phyloP scores from a whole-genome alignment of 2,329 filamentous ascomycete species.

The Onygena corvina region DNA sequence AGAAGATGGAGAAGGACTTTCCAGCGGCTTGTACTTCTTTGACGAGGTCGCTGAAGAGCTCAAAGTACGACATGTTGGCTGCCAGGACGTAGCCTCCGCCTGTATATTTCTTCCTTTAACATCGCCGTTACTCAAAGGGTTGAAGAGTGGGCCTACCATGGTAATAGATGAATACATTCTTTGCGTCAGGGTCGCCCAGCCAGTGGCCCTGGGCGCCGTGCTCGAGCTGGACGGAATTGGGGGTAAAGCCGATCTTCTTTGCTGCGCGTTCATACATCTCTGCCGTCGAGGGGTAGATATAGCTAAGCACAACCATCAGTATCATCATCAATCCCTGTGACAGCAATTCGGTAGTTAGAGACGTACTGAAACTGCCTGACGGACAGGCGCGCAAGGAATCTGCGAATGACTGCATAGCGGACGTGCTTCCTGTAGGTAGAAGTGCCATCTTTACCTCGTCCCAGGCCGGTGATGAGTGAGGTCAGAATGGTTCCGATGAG shows the following conservation, averaged over 20 bases:
- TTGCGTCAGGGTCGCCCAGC: constrained; percentile 31
- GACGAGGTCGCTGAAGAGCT: constrained; percentile 38
- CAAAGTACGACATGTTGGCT: constrained; percentile 34
- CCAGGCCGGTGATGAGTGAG: constrained; percentile 26
- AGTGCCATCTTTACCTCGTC: constrained; percentile 30
- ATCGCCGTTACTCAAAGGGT: neutral
- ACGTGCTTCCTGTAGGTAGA: constrained; percentile 28
- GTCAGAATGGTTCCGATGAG: constrained; percentile 21
- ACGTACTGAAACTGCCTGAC: constrained; percentile 26
- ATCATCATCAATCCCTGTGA: neutral
- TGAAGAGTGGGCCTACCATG: constrained; percentile 22
- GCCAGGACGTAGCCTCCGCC: constrained; percentile 47
- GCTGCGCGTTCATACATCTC: constrained; percentile 21
- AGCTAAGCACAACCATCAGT: too few relatives aligned
- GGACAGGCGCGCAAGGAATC: constrained; percentile 18
- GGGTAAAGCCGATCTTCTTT: constrained; percentile 20
- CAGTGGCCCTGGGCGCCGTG: constrained; percentile 28
- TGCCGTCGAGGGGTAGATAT: constrained; percentile 17
- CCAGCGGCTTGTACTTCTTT: constrained; percentile 32
- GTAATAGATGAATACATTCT: constrained; percentile 30
- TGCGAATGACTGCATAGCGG: constrained; percentile 23
- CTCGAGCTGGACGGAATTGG: constrained; percentile 23
- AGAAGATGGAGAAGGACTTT: constrained; percentile 39
- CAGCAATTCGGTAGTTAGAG: too few relatives aligned
- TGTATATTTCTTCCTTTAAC: constrained; percentile 17